phyloP scores from a whole-genome alignment of 129 eudicot genomes.

The Sambucus nigra region DNA sequence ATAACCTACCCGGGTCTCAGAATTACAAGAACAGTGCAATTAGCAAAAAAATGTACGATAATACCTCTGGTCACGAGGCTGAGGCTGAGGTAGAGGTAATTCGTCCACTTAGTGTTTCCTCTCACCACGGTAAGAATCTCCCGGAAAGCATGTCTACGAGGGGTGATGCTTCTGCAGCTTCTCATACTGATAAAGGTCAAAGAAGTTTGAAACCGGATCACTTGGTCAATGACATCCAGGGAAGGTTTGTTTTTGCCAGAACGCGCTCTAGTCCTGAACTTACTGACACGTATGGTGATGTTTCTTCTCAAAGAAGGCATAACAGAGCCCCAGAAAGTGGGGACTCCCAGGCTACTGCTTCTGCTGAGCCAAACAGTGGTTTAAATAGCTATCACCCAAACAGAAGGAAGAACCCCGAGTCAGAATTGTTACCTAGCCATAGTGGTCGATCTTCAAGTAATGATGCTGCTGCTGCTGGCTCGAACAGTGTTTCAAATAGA shows the following conservation, averaged over 20 bases:
- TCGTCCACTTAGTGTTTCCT: no score
- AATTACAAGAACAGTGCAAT: conserved; percentile 16
- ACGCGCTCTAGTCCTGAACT: conserved; percentile 89
- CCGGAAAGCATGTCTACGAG: conserved; percentile 27
- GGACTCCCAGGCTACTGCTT: conserved; percentile 24
- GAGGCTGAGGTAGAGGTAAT: conserved; percentile 15
- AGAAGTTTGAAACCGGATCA: conserved; percentile 37
- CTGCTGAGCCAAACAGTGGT: conserved; percentile 16
- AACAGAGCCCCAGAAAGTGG: conserved; percentile 36
- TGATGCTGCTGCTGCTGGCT: conserved; percentile 28
- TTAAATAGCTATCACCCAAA: conserved; percentile 19
- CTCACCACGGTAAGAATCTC: conserved; percentile 29
- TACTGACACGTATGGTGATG: conserved; percentile 46
- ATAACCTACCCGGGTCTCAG: conserved; percentile 15
- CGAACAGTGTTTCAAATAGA: conserved; percentile 23
- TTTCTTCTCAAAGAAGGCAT: conserved; percentile 37
- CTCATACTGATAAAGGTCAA: conserved; percentile 25
- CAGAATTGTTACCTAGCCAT: conserved; percentile 36
- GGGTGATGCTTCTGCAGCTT: conserved; percentile 14
- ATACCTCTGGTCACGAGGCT: conserved; percentile 20
- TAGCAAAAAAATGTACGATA: conserved; percentile 22
- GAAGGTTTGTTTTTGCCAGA: conserved; percentile 64
- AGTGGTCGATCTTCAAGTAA: conserved; percentile 28
- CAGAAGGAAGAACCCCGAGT: conserved; percentile 41
- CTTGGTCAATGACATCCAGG: conserved; percentile 45